Evolutionary conservation across 306 rosid species (phyloP).

Genomic region (Dryas drummondii): DNA sequence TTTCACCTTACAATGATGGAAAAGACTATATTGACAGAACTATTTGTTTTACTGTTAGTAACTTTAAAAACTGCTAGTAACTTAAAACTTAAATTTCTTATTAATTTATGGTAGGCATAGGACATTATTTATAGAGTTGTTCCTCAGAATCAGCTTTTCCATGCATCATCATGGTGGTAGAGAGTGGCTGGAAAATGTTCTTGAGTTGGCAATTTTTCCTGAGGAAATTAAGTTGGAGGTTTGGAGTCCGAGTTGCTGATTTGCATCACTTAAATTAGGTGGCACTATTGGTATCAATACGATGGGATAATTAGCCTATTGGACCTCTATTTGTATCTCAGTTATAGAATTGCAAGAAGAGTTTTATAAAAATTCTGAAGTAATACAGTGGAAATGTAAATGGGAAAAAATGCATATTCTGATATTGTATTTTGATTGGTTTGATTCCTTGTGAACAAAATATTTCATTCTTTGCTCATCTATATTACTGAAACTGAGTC

Average conservation of each 20-base stretch:
- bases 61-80: too few species aligned
- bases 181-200: background rate
- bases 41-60: background rate
- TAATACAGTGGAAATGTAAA: background rate
- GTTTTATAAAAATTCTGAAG: background rate
- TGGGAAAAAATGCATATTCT: background rate
- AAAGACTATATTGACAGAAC: background rate
- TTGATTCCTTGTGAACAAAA: background rate
- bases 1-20: background rate
- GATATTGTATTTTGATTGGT: background rate
- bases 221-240: constrained; percentile 6
- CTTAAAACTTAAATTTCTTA: too few species aligned
- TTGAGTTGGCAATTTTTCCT: background rate
- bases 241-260: constrained; percentile 1
- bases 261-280: background rate
- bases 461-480: background rate
- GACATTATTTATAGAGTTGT: background rate
- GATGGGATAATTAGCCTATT: background rate
- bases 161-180: background rate
- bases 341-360: background rate
- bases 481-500: background rate
- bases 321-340: background rate
- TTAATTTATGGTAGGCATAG: too few species aligned
- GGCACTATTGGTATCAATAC: background rate
- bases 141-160: background rate